Conservation (phyloP, 2,329 filamentous ascomycete species). For the Colletotrichum nymphaeae region DNA sequence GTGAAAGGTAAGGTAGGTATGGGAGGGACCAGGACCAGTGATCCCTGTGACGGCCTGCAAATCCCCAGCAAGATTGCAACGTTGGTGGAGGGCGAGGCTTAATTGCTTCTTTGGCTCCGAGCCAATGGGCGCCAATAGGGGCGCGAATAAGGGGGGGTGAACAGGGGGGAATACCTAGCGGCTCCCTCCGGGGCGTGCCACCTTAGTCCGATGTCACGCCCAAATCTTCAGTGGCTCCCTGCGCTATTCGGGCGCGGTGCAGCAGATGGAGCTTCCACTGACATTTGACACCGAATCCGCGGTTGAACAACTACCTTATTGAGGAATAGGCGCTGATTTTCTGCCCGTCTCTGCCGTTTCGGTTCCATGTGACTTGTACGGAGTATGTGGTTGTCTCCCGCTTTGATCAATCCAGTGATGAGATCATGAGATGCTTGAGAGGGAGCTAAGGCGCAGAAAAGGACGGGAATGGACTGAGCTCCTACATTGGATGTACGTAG, state of each 20-base stretch:
- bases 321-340: neutral
- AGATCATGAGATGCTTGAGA: neutral
- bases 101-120: constrained; percentile 33
- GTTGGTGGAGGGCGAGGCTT: constrained; percentile 31
- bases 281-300: constrained; percentile 17
- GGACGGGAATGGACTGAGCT: neutral
- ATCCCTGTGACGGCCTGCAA: constrained; percentile 29
- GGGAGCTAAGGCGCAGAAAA: neutral
- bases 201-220: constrained; percentile 18
- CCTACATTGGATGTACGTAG: no score
- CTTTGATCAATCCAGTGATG: neutral
- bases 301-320: neutral
- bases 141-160: constrained; percentile 26
- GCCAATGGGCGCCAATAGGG: constrained; percentile 25
- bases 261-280: constrained; percentile 14
- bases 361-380: neutral
- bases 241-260: constrained; percentile 20
- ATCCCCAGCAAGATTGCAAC: constrained; percentile 26
- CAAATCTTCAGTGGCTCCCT: constrained; percentile 22
- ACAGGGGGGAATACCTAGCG: constrained; percentile 8
- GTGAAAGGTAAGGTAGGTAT: constrained; percentile 4
- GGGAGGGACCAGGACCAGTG: constrained; percentile 21
- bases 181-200: constrained; percentile 23
- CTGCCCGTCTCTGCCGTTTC: neutral
- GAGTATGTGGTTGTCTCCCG: neutral